Base-by-base conservation (phyloP, 225 moss, liverwort and hornwort species). In the Polytrichum formosum region DNA sequence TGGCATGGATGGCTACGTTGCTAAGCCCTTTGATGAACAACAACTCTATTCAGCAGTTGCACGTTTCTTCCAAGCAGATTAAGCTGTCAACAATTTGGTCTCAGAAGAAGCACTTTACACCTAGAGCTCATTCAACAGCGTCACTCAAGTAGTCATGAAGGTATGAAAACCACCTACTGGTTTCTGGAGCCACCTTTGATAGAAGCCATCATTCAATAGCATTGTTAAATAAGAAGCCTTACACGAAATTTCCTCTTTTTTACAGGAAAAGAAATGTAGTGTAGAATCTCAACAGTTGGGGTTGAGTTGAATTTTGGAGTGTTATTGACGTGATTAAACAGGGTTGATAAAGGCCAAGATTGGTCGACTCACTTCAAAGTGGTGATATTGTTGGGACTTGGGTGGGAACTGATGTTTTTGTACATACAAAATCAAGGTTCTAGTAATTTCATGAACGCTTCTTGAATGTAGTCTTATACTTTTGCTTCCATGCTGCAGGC, bases 1-100 rank as follows among this genome's bases (percentile, higher is more conserved):
- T 66, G 89, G 89, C 21, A 89, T 89, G 89, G 86, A 89, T 73
- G 89, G 89, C 25, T 89, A 86, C 66, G 89, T 89, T 35, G 86
- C 86, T 0, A 89, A 89, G 75, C 89, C 89, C 5, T 89, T 89
- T 61, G 89, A 89, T 55, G 89, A 89, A 65, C 81, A 86, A 53
- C 86, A 89, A 69, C 86, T 89, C 6, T 81, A 83, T 59, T 81
- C 84, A 63, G 86, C 86, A 54, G 81, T 89, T 26, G 85, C 86
- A 63, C 85, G 83, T 71, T 85, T 85, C 74, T 79, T 83, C 54
- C 67, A 82, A 62, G 54, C 59, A 31, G 77, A 72, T 55, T 88
- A 76, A 72, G 21, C 63, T 74, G 60, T 28, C 54, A 58, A 6
- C 23, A 37, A 27, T 53, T 53, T 53, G 53, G 67, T 26, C 21